Evolutionary conservation across 768 basidiomycete genomes (phyloP).

Genomic region (Hygrophoropsis aurantiaca): DNA sequence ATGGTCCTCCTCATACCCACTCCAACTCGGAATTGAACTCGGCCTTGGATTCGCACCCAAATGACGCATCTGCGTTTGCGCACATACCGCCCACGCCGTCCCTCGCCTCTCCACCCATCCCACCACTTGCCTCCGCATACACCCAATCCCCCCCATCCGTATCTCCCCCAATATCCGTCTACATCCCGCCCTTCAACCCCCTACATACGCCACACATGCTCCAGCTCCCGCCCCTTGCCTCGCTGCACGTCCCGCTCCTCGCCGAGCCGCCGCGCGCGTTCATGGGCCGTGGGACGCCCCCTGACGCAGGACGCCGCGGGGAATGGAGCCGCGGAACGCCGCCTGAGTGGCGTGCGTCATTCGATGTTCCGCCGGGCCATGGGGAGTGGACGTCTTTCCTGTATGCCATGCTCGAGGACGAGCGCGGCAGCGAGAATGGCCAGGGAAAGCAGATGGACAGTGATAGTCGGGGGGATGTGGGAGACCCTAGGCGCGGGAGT

Average conservation of each 20-base stretch:
- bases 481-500: conserved; percentile 2
- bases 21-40: too few relatives aligned
- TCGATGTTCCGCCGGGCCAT: conserved; percentile 1
- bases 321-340: conserved; percentile 22
- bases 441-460: too few relatives aligned
- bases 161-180: too few relatives aligned
- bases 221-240: conserved; percentile 18
- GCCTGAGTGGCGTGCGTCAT: background rate
- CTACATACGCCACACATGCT: conserved; percentile 15
- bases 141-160: too few relatives aligned
- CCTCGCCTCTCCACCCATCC: too few relatives aligned
- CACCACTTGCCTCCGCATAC: too few relatives aligned
- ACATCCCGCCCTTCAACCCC: too few relatives aligned
- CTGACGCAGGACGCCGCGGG: conserved; percentile 25
- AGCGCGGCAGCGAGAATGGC: conserved; percentile 7
- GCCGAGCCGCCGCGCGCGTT: conserved; percentile 33
- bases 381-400: conserved; percentile 34
- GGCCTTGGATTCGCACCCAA: too few relatives aligned
- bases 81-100: too few relatives aligned
- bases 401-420: conserved; percentile 33
- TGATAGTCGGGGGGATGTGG: background rate
- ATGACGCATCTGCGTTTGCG: too few relatives aligned
- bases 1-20: too few relatives aligned
- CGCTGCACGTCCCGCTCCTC: conserved; percentile 29
- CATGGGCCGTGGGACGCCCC: conserved; percentile 33